Base-by-base conservation (phyloP, 2,329 filamentous ascomycete species). In the Dothideomycetes sp. region DNA sequence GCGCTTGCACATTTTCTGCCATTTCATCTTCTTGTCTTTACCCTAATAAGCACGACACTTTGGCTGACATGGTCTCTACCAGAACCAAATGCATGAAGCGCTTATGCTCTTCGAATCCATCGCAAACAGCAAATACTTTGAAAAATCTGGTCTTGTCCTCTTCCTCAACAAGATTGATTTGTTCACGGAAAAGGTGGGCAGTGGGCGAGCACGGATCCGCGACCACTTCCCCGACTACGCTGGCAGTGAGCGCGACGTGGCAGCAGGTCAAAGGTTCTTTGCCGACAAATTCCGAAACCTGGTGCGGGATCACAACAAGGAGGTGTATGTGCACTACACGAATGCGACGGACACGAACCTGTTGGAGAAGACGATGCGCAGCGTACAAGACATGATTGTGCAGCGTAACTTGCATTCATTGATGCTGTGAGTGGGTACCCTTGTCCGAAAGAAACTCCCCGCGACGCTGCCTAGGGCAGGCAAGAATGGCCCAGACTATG, bases 81-180 rank as follows among this genome's bases (percentile, higher is more conserved):
- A 91, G 59, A 82, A 82, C 65, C 75, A 78, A 62, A 82, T 82
- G 78, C 78, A 81, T 60, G 78, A 82, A 62, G 78, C 78, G 9
- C 64, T 82, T 43, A 81, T 76, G 19, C 65, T 82, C 42, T 83
- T 82, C 64, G 78, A 83, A 61, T 80, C 76, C 31, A 81, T 83
- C 50, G 80, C 76, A 66, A 82, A 82, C 63, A 81, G 77, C 51
- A 63, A 77, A 47, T 82, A 78, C 77, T 82, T 82, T 57, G 74
- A 78, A 55, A 81, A 79, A 68, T 81, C 78, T 30, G 79, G 76
- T 30, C 81, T 82, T 57, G 81, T 83, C 59, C 65, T 82, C 45
- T 81, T 82, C 68, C 66, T 83, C 52, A 82, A 81, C 72, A 83
- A 83, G 72, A 81, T 82, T 63, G 79, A 83, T 56, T 67, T 78